Evolutionary conservation across 768 basidiomycete genomes (phyloP), one percentile per base, ranked within the genome.

Genomic region (Naganishia vishniacii): DNA sequence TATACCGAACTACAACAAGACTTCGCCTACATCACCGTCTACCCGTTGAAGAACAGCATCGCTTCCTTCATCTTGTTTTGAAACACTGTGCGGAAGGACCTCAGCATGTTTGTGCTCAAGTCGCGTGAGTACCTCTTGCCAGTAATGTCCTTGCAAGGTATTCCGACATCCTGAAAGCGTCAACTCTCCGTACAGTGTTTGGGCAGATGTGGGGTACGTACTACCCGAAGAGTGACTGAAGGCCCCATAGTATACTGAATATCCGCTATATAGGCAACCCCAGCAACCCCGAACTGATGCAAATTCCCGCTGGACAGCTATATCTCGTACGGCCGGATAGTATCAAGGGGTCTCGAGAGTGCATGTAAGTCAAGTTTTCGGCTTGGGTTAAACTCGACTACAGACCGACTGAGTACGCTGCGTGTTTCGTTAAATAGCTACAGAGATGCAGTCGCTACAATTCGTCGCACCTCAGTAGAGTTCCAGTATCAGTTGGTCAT

Each of bases 201-300:
- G 87, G 89, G 68, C 90, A 86, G 84, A 91, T 95, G 77, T 93
- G 91, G 91, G 89, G 92, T 93, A 78, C 78, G 91, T 85, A 42
- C 20, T 15, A 25, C 51, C n/a, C n/a, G n/a, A n/a, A n/a, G n/a
- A n/a, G n/a, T n/a, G n/a, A n/a, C n/a, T n/a, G n/a, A n/a, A n/a
- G n/a, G n/a, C n/a, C n/a, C n/a, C n/a, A n/a, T n/a, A n/a, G n/a
- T 20, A 58, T 49, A 46, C 74, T 79, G 69, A 80, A 68, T 26
- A n/a, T 31, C 20, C 11, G 29, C 13, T 32, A n/a, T 18, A 18
- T 11, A 93, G 91, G 92, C 75, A 91, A 94, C 77, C 88, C 92
- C 44, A 90, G 93, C 78, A 89, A 91, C 59, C 85, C 91, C 7
- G 94, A 98, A 78, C 88, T 98, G 42, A 89, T 92, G 53, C 93